Evolutionary conservation across 2,329 filamentous ascomycete genomes (phyloP).

Genomic region (Penicillium capsulatum): DNA sequence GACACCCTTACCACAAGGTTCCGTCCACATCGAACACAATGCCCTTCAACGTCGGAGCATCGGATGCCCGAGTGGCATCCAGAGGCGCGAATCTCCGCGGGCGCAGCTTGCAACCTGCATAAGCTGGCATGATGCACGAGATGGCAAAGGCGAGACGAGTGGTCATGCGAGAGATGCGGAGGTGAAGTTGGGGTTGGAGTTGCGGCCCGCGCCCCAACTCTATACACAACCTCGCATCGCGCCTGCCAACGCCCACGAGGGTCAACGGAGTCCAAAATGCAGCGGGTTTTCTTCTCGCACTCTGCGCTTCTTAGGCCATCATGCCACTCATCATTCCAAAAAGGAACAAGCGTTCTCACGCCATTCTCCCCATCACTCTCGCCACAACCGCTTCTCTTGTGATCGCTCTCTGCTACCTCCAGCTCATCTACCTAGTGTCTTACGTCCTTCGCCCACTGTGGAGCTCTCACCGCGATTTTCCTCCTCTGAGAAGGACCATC

Average conservation of each 20-base stretch:
- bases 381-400: conserved; percentile 17
- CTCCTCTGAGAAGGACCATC: conserved; percentile 18
- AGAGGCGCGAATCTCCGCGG: conserved; percentile 51
- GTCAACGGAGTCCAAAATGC: too few species aligned
- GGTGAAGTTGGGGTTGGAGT: neutral
- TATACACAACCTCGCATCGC: too few species aligned
- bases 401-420: conserved; percentile 21
- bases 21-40: conserved; percentile 92
- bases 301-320: neutral
- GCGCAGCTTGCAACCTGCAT: conserved; percentile 20
- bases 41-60: conserved; percentile 49
- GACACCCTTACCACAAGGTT: conserved; percentile 71
- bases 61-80: conserved; percentile 31
- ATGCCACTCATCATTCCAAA: conserved; percentile 8
- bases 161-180: neutral
- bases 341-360: conserved; percentile 3
- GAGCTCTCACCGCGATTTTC: conserved; percentile 8
- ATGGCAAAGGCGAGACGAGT: conserved; percentile 3
- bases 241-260: too few species aligned
- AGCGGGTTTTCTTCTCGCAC: neutral
- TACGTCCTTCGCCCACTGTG: conserved; percentile 14
- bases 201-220: neutral
- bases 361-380: conserved; percentile 15
- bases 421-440: conserved; percentile 23
- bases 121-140: conserved; percentile 23